phyloP scores from a whole-genome alignment of 192 early-diverging fungal species.

The Coemansia umbellata region DNA sequence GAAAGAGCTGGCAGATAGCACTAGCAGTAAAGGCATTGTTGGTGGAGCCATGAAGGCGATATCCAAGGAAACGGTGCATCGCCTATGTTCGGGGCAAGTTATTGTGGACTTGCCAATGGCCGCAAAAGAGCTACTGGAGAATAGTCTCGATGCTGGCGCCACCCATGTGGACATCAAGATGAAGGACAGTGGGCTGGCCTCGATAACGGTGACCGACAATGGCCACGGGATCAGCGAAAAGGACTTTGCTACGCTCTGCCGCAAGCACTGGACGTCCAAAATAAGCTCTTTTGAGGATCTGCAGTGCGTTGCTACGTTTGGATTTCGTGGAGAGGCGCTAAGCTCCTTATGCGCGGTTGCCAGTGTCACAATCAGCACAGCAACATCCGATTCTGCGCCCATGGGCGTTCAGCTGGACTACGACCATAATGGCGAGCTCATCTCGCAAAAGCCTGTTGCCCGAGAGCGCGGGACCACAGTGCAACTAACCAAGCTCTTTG shows the following conservation, averaged over 20 bases:
- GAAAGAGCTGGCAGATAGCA: too few relatives aligned
- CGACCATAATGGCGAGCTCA: slow-evolving; percentile 61
- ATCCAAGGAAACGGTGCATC: slow-evolving; percentile 56
- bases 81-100: slow-evolving; percentile 88
- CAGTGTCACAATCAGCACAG: slow-evolving; percentile 61
- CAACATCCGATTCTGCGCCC: slow-evolving; percentile 52
- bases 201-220: slow-evolving; percentile 81
- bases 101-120: slow-evolving; percentile 78
- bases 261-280: slow-evolving; percentile 92
- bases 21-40: neutral
- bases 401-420: slow-evolving; percentile 69
- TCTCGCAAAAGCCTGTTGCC: slow-evolving; percentile 43
- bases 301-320: slow-evolving; percentile 73
- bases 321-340: slow-evolving; percentile 92
- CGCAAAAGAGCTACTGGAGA: slow-evolving; percentile 94
- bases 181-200: slow-evolving; percentile 72
- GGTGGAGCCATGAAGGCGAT: slow-evolving; percentile 14
- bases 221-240: slow-evolving; percentile 69
- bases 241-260: slow-evolving; percentile 68
- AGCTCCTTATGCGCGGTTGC: slow-evolving; percentile 76
- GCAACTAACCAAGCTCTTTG: slow-evolving; percentile 70
- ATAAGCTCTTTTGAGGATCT: slow-evolving; percentile 74
- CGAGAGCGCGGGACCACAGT: slow-evolving; percentile 79
- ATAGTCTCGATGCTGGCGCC: slow-evolving; percentile 84
- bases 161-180: slow-evolving; percentile 79